Percentiles rank a stretch among this genome's conserved stretches.
Conservation (phyloP, 805 yeast genomes). For the Kodamaea sagamina region DNA sequence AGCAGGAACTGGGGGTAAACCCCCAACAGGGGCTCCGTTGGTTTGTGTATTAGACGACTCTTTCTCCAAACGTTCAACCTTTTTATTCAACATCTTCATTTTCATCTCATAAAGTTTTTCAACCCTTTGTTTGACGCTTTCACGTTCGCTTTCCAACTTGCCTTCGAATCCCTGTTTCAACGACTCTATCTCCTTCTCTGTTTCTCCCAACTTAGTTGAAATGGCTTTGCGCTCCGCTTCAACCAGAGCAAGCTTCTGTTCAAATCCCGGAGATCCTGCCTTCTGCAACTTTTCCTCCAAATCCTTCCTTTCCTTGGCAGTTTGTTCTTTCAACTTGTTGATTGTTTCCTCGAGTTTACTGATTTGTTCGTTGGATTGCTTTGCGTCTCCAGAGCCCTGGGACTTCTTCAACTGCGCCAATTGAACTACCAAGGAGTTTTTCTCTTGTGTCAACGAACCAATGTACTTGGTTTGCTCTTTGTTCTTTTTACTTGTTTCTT, state of each 20-base stretch:
- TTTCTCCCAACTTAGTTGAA: conserved; percentile 17
- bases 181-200: conserved; percentile 11
- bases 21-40: too few species aligned
- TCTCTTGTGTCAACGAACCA: conserved; percentile 17
- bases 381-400: conserved; percentile 21
- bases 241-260: conserved; percentile 15
- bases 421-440: conserved; percentile 13
- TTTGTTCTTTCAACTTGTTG: conserved; percentile 13
- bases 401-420: conserved; percentile 32
- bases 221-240: conserved; percentile 9
- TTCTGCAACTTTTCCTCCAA: conserved; percentile 10
- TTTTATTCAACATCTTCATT: conserved; percentile 54
- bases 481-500: conserved; percentile 10
- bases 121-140: conserved; percentile 49
- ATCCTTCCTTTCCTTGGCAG: conserved; percentile 17
- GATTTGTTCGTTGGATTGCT: neutral
- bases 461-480: conserved; percentile 10
- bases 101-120: conserved; percentile 62
- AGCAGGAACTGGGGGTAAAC: too few species aligned
- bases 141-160: conserved; percentile 25
- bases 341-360: conserved; percentile 2
- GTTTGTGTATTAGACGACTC: neutral
- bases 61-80: conserved; percentile 50
- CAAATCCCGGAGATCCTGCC: conserved; percentile 12
- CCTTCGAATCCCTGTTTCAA: conserved; percentile 4